A percentile compares a stretch with the other conserved stretches of the same genome.
Conservation (phyloP, 306 rosid genomes). For the Coriaria nepalensis region DNA sequence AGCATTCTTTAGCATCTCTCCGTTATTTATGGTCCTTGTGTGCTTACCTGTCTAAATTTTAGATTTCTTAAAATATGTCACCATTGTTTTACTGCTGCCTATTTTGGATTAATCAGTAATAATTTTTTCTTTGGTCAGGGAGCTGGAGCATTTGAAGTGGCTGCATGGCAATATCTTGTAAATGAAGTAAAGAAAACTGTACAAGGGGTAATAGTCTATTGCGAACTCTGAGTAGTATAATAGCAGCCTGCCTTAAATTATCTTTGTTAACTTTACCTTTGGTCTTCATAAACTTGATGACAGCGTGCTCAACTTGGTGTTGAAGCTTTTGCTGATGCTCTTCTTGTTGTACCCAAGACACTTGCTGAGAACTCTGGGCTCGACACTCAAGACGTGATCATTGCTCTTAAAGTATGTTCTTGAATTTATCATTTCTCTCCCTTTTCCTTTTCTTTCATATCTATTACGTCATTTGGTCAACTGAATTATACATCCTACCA, state of each 20-base stretch:
- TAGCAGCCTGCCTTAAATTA: background rate
- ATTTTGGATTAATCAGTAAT: slow-evolving; percentile 1
- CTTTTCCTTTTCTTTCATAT: background rate
- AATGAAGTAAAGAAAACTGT: slow-evolving; percentile 89
- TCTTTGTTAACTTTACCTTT: background rate
- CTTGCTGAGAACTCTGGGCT: slow-evolving; percentile 96
- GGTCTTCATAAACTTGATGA: slow-evolving; percentile 20
- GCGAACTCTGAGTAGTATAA: no score
- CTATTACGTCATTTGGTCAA: background rate
- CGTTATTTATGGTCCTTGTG: background rate
- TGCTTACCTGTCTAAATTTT: slow-evolving; percentile 4
- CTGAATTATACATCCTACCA: background rate
- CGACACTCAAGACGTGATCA: slow-evolving; percentile 86
- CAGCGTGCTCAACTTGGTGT: slow-evolving; percentile 98
- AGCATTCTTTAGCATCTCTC: no score
- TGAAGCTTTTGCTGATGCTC: slow-evolving; percentile 93
- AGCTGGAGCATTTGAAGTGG: slow-evolving; percentile 97
- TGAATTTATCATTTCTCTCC: background rate
- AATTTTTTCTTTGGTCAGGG: slow-evolving; percentile 37
- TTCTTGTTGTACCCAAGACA: slow-evolving; percentile 92
- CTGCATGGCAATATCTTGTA: slow-evolving; percentile 71
- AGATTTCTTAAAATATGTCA: background rate
- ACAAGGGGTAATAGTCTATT: slow-evolving; percentile 57
- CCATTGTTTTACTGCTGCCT: slow-evolving; percentile 9
- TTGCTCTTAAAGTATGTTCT: slow-evolving; percentile 54